Base-by-base conservation (phyloP, 495 filamentous ascomycete genomes). In the Hypoxylon lenormandii region DNA sequence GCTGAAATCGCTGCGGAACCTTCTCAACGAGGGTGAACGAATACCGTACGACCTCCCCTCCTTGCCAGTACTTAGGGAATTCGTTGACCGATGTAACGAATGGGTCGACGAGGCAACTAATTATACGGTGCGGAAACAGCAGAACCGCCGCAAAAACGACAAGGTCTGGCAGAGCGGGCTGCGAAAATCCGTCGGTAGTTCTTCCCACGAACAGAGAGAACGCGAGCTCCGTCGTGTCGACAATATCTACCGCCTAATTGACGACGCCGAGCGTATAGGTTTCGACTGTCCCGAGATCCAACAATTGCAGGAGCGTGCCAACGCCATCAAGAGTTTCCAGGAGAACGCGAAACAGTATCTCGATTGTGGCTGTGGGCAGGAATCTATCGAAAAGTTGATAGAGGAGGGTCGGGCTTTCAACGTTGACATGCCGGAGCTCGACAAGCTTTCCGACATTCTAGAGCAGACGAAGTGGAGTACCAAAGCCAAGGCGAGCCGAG, bases 71-170 rank as follows among this genome's bases (percentile, higher is more conserved):
- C 87, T 99, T 74, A 91, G 88, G 80, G 84, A 86, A 65, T 98
- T 94, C 81, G 95, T 98, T 77, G 92, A 96, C 70, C 89, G 90
- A 70, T 97, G 94, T 81, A 95, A 97, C 79, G 94, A 97, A 77
- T 96, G 96, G 92, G 93, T 97, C 66, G 95, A 99, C 66, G 94
- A 97, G 80, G 95, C 95, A 60, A 93, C 91, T 66, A 96, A 93
- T 77, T 99, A 95, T 83, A 97, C 94, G 69, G 93, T 94, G 64
- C 91, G 95, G 50, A 99, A 99, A 81, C 95, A 98, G 81, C 94
- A 97, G 79, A 97, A 96, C 77, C 90, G 95, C 71, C 92, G 95
- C 63, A 99, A 99, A 80, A 97, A 91, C 78, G 94, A 97, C 73
- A 96, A 94, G 75, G 89, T 87, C 30, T 96, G 92, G 92, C 92